A percentile compares a stretch with the other conserved stretches of the same genome.
Conservation (phyloP, 1,284 basidiomycete genomes). For the Mycena citricolor region DNA sequence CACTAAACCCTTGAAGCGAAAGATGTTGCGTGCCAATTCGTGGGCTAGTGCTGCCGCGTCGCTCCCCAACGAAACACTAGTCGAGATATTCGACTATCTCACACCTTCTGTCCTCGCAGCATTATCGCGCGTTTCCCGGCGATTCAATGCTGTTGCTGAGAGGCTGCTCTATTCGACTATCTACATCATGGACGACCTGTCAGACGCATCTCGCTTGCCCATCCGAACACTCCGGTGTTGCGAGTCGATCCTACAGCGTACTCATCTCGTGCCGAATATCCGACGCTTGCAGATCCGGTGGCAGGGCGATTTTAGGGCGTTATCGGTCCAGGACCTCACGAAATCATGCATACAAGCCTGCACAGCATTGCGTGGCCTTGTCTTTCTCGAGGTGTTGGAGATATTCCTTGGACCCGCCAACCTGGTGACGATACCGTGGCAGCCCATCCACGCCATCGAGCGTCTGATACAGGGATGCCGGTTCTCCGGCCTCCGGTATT, state of each 20-base stretch:
- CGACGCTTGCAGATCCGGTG: conserved; percentile 53
- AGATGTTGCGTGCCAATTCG: no score
- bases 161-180: conserved; percentile 56
- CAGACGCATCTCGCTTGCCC: conserved; percentile 42
- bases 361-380: conserved; percentile 39
- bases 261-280: conserved; percentile 45
- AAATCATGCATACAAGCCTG: conserved; percentile 35
- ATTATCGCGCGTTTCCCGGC: conserved; percentile 45
- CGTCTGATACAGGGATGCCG: conserved; percentile 36
- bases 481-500: conserved; percentile 44
- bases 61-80: conserved; percentile 62
- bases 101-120: conserved; percentile 39
- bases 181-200: conserved; percentile 46
- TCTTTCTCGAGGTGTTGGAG: conserved; percentile 52
- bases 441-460: conserved; percentile 40
- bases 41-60: no score
- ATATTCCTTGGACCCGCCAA: conserved; percentile 51
- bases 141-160: conserved; percentile 56
- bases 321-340: conserved; percentile 33
- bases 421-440: conserved; percentile 31
- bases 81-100: conserved; percentile 48
- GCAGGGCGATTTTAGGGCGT: conserved; percentile 38
- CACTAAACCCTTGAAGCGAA: background rate
- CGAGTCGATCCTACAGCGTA: conserved; percentile 45
- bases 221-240: conserved; percentile 50